A percentile compares a stretch with the other conserved stretches of the same genome.
Evolutionary conservation across 768 basidiomycete genomes (phyloP).

Genomic region (Mycena polygramma): DNA sequence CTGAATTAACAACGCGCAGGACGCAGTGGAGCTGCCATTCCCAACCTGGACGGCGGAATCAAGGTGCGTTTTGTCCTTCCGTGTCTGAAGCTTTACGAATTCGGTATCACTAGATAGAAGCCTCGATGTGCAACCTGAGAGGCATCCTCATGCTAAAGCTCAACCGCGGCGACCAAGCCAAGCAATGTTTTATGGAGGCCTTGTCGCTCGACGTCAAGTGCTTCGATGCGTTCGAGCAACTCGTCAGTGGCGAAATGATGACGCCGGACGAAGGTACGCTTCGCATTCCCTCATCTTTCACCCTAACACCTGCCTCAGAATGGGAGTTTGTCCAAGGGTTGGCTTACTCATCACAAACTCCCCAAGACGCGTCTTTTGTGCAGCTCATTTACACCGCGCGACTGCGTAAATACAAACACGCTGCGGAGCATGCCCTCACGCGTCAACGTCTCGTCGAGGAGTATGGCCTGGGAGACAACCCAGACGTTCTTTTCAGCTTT

Average conservation of each 20-base stretch:
- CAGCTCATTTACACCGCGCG: conserved; percentile 93
- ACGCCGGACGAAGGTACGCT: conserved; percentile 89
- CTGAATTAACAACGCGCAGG: conserved; percentile 49
- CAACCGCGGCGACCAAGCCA: conserved; percentile 91
- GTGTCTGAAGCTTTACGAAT: conserved; percentile 12
- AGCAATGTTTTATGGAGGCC: conserved; percentile 96
- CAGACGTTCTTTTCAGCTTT: conserved; percentile 91
- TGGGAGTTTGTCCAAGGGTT: conserved; percentile 96
- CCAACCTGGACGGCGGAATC: conserved; percentile 92
- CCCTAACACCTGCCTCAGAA: conserved; percentile 62
- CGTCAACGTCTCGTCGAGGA: conserved; percentile 85
- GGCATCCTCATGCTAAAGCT: conserved; percentile 95
- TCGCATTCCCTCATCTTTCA: conserved; percentile 4
- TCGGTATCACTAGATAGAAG: conserved; percentile 78
- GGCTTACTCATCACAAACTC: conserved; percentile 84
- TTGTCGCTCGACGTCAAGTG: conserved; percentile 96
- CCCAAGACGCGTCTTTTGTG: conserved; percentile 92
- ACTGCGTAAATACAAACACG: conserved; percentile 90
- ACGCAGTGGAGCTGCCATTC: conserved; percentile 76
- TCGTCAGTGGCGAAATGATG: conserved; percentile 96
- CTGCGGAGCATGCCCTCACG: conserved; percentile 83
- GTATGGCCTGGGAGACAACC: conserved; percentile 89
- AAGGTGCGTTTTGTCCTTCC: conserved; percentile 68
- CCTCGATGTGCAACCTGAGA: conserved; percentile 96
- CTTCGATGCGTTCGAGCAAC: conserved; percentile 93